Conservation (phyloP, 495 filamentous ascomycete genomes). For the Penicillium bovifimosum region DNA sequence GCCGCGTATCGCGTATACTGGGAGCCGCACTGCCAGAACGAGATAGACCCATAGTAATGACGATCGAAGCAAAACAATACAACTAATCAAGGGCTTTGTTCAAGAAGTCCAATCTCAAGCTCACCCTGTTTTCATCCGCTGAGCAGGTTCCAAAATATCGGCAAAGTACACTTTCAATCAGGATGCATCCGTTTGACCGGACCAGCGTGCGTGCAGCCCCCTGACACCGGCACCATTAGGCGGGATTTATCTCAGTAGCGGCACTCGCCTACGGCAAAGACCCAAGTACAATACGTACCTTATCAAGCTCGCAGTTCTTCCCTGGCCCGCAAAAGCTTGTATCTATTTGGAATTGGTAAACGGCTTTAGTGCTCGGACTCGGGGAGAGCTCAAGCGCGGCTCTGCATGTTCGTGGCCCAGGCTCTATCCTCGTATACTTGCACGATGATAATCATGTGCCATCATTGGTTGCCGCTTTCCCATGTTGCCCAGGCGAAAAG, state of each 20-base stretch:
- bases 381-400: not conserved
- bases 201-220: not conserved
- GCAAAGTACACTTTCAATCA: not conserved
- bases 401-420: not conserved
- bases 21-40: not conserved
- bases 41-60: not conserved
- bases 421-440: too few species aligned
- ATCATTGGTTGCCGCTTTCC: not conserved
- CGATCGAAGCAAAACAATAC: too few species aligned
- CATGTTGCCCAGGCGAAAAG: not conserved
- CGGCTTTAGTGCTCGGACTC: not conserved
- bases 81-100: too few species aligned
- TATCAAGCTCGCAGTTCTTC: not conserved
- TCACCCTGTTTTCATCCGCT: not conserved
- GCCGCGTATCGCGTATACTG: not conserved
- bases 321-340: not conserved
- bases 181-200: not conserved
- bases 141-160: not conserved
- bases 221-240: not conserved
- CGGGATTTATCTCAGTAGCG: not conserved
- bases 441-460: not conserved
- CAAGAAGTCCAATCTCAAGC: not conserved
- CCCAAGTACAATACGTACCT: not conserved
- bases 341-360: constrained; percentile 1
- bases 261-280: not conserved